Evolutionary conservation across 139 green algal genomes (phyloP).

Genomic region (Picochlorum sp.): DNA sequence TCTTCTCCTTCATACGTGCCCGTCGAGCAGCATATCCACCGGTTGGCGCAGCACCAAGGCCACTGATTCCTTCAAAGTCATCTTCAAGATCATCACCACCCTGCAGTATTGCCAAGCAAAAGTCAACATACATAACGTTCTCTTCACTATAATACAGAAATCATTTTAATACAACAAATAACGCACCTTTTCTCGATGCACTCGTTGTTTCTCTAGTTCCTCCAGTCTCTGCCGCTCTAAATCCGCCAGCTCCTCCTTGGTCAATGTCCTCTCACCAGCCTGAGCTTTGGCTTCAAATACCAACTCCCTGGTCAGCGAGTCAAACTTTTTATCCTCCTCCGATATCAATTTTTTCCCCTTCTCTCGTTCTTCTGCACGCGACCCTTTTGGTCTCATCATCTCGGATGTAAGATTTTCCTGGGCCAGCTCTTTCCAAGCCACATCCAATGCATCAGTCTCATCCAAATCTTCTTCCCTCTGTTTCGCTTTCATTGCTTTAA

Average conservation of each 20-base stretch:
- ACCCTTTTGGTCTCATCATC: conserved; percentile 20
- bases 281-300: conserved; percentile 61
- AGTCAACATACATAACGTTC: background rate
- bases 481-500: conserved; percentile 59
- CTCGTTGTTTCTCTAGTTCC: conserved; percentile 56
- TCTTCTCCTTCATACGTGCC: conserved; percentile 2
- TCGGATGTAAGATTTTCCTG: conserved; percentile 2
- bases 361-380: conserved; percentile 13
- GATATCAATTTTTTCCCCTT: background rate
- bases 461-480: conserved; percentile 83
- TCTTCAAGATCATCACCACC: conserved; percentile 20
- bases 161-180: background rate
- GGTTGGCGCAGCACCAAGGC: background rate
- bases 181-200: conserved; percentile 53
- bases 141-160: conserved; percentile 11
- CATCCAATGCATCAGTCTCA: conserved; percentile 66
- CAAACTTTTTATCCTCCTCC: conserved; percentile 55
- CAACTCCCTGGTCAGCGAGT: conserved; percentile 55
- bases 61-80: conserved; percentile 29
- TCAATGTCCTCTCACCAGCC: conserved; percentile 49
- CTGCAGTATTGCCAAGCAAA: background rate
- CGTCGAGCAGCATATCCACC: background rate
- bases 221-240: conserved; percentile 52
- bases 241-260: conserved; percentile 59
- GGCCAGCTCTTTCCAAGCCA: conserved; percentile 49